Evolutionary conservation across 495 filamentous ascomycete species (phyloP).

Genomic region (Aspergillus saccharolyticus): DNA sequence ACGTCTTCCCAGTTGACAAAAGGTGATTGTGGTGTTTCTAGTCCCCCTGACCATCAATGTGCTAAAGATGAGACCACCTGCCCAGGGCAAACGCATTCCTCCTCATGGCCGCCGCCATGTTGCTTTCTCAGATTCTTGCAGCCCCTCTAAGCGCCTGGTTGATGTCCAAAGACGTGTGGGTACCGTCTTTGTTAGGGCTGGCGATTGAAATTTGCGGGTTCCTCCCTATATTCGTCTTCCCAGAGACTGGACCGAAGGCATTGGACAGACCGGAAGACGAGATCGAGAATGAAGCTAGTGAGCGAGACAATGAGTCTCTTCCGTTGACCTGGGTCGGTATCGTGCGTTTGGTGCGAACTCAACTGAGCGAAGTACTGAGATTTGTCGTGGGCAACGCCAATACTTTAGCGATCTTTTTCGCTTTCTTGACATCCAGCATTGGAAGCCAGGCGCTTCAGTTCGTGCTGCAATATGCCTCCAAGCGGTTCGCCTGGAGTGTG

Average conservation of each 20-base stretch:
- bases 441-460: slow-evolving; percentile 7
- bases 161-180: slow-evolving; percentile 5
- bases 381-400: slow-evolving; percentile 4
- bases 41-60: neutral
- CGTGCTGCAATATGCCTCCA: slow-evolving; percentile 10
- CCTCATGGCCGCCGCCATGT: neutral
- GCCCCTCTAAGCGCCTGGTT: slow-evolving; percentile 9
- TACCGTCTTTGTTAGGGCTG: slow-evolving; percentile 4
- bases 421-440: slow-evolving; percentile 6
- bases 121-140: slow-evolving; percentile 7
- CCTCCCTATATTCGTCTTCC: neutral
- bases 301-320: neutral
- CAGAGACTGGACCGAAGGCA: slow-evolving; percentile 8
- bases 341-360: neutral
- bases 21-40: slow-evolving; percentile 1
- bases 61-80: neutral
- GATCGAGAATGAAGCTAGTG: neutral
- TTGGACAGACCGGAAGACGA: neutral
- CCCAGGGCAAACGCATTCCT: slow-evolving; percentile 1
- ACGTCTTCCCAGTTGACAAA: slow-evolving; percentile 9
- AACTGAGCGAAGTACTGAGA: neutral
- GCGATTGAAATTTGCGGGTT: slow-evolving; percentile 2
- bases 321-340: neutral
- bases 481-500: slow-evolving; percentile 9
- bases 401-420: slow-evolving; percentile 1